Percentiles rank a stretch among this genome's conserved stretches.
Evolutionary conservation across 164 flowering plant species (phyloP).

Genomic region (Amborella trichopoda): DNA sequence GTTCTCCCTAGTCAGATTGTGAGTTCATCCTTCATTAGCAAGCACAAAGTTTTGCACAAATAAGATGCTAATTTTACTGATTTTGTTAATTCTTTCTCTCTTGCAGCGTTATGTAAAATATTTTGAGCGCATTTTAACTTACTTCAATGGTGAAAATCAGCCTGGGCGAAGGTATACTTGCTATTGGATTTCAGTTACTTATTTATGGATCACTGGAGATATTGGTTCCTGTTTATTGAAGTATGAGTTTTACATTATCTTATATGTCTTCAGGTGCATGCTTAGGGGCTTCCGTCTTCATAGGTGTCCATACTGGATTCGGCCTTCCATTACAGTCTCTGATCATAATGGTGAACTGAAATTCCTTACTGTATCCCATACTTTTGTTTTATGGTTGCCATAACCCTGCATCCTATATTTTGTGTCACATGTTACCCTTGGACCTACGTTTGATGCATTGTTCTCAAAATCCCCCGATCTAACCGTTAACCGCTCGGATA

Average conservation of each 20-base stretch:
- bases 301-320: slow-evolving; percentile 94
- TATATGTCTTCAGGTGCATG: slow-evolving; percentile 67
- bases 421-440: too few species aligned
- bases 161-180: slow-evolving; percentile 77
- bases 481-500: too few species aligned
- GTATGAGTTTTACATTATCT: background rate
- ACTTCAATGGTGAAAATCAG: slow-evolving; percentile 87
- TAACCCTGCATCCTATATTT: too few species aligned
- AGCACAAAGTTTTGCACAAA: background rate
- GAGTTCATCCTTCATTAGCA: slow-evolving; percentile 21
- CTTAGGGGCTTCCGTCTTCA: slow-evolving; percentile 97
- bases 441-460: too few species aligned
- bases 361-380: too few species aligned
- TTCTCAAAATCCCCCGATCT: too few species aligned
- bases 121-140: slow-evolving; percentile 74
- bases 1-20: slow-evolving; percentile 98
- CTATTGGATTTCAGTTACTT: background rate
- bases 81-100: background rate
- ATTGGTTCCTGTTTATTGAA: background rate
- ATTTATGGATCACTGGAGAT: background rate
- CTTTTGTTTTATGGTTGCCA: too few species aligned
- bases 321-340: slow-evolving; percentile 84
- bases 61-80: background rate
- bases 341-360: slow-evolving; percentile 92
- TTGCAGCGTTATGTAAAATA: slow-evolving; percentile 91